A percentile compares a stretch with the other conserved stretches of the same genome.
phyloP scores from a whole-genome alignment of 768 basidiomycete genomes.

The Collybia sordida region DNA sequence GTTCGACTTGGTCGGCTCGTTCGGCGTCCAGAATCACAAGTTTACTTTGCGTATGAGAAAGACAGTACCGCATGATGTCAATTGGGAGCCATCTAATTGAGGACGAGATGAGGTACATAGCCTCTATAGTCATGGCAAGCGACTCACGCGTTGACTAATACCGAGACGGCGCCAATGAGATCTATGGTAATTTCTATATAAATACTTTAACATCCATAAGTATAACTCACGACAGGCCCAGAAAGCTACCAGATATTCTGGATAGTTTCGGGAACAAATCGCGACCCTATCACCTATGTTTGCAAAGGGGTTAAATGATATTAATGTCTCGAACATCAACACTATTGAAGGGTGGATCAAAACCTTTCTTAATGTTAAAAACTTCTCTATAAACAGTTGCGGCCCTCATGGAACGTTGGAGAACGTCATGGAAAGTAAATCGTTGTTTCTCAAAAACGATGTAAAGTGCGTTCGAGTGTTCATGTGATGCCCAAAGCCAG shows the following conservation, averaged over 20 bases:
- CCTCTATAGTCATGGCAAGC: conserved; percentile 7
- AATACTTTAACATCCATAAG: neutral
- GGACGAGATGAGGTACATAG: neutral
- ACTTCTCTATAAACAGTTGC: conserved; percentile 31
- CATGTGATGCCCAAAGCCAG: conserved; percentile 37
- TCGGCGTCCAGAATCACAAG: conserved; percentile 45
- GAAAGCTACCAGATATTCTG: conserved; percentile 42
- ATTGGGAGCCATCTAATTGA: conserved; percentile 35
- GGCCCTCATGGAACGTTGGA: conserved; percentile 30
- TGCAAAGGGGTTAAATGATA: neutral
- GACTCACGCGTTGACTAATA: conserved; percentile 41
- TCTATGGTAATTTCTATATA: conserved; percentile 15
- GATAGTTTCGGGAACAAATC: conserved; percentile 46
- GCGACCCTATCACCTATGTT: conserved; percentile 36
- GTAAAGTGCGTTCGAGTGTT: conserved; percentile 39
- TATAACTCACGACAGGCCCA: conserved; percentile 41
- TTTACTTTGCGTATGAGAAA: conserved; percentile 37
- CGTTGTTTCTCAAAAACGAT: conserved; percentile 48
- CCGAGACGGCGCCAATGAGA: conserved; percentile 45
- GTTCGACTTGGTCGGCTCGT: conserved; percentile 34
- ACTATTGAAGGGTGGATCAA: neutral
- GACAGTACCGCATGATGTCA: conserved; percentile 39
- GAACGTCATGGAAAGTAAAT: conserved; percentile 37
- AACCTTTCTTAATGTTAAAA: conserved; percentile 48
- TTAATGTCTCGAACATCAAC: neutral